Evolutionary conservation across 179 eudicot species (phyloP), one percentile per base, ranked within the genome.

Genomic region (Spergularia azorica): DNA sequence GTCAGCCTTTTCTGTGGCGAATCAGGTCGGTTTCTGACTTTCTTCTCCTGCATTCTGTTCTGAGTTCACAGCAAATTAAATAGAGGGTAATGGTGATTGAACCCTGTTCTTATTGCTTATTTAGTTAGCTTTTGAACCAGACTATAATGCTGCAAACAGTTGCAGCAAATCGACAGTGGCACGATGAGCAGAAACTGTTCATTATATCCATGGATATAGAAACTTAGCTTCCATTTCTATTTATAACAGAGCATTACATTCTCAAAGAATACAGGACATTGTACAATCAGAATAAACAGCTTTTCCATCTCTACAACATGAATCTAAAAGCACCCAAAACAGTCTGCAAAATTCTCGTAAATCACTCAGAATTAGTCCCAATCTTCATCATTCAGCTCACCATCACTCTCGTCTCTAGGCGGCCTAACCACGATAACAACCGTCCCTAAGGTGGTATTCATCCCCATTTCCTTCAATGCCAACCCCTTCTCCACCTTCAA

Each of bases 341-440:
- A 67, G 10, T 46, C 67, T 18, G 21, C 55, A 20, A 65, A 55
- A 64, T 15, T 11, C 46, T 36, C 51, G 70, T 20, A 61, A 36
- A 73, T 66, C 38, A 32, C 39, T 16, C 14, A 3, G 7, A 26
- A 18, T 85, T 67, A 92, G 13, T 92, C 95, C 97, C 94, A 92
- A 71, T 93, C 97, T 62, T 84, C 90, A 54, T 93, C 96, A 60
- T 68, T 79, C 81, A 91, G 64, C 32, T 26, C 32, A 66, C 82
- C 84, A 61, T 88, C 90, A 52, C 17, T 20, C 9, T 87, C 92
- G 0, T 92, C 89, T 66, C 77, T 92, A 6, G 98, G 97, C 20
- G 98, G 98, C 83, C 98, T 86, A 61, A 94, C 95, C 57, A 94
- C 97, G 89, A 94, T 77, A 51, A 93, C 84, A 61, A 95, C 96